Percentiles rank a stretch among this genome's conserved stretches.
phyloP scores from a whole-genome alignment of 805 yeast genomes.

The Ogataea siamensis region DNA sequence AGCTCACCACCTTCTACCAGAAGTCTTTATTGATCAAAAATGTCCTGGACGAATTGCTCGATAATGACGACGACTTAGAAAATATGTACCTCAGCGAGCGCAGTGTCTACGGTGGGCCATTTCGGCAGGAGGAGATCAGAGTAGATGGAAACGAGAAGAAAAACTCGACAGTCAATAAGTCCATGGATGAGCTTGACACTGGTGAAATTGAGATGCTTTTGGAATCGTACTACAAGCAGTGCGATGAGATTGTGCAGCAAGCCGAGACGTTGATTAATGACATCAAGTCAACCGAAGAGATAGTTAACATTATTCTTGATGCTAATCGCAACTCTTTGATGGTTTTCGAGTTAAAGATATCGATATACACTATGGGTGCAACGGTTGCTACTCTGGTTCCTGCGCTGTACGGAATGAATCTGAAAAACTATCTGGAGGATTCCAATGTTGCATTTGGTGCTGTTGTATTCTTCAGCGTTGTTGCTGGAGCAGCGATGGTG shows the following conservation, averaged over 20 bases:
- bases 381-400: conserved; percentile 84
- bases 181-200: conserved; percentile 26
- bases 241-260: conserved; percentile 91
- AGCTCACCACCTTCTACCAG: conserved; percentile 70
- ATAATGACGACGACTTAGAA: conserved; percentile 80
- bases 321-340: conserved; percentile 87
- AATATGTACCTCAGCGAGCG: conserved; percentile 69
- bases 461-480: conserved; percentile 50
- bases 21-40: conserved; percentile 72
- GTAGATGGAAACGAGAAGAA: conserved; percentile 4
- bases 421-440: conserved; percentile 75
- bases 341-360: conserved; percentile 79
- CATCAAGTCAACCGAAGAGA: conserved; percentile 87
- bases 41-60: conserved; percentile 79
- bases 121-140: conserved; percentile 5
- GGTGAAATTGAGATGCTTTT: conserved; percentile 84
- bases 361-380: conserved; percentile 80
- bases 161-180: conserved; percentile 1
- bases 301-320: conserved; percentile 86
- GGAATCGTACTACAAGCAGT: conserved; percentile 86
- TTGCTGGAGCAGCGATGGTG: conserved; percentile 56
- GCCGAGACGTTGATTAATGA: conserved; percentile 80
- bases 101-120: conserved; percentile 7
- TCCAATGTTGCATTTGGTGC: conserved; percentile 59
- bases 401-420: conserved; percentile 87